A percentile compares a stretch with the other conserved stretches of the same genome.
phyloP scores from a whole-genome alignment of 2,329 filamentous ascomycete species.

The Hirsutella minnesotensis region DNA sequence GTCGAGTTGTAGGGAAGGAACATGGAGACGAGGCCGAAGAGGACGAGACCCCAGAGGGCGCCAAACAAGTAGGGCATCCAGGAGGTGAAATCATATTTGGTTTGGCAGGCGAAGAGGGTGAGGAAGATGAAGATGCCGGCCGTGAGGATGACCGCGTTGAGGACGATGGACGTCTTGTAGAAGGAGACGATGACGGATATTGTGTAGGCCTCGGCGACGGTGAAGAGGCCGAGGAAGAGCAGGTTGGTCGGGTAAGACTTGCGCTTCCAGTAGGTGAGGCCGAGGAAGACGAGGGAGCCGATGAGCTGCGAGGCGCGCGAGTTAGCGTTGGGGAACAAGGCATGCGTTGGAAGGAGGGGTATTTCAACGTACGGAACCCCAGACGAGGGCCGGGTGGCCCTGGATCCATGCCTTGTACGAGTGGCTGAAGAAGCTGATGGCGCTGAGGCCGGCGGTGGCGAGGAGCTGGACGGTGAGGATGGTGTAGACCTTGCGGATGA shows the following conservation, averaged over 20 bases:
- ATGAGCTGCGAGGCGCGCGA: constrained; percentile 40
- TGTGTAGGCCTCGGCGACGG: constrained; percentile 82
- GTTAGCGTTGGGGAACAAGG: no score
- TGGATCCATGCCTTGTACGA: constrained; percentile 83
- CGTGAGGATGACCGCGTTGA: constrained; percentile 84
- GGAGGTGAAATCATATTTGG: constrained; percentile 93
- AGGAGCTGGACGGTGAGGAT: constrained; percentile 94
- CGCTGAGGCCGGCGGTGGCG: constrained; percentile 68
- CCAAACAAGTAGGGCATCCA: constrained; percentile 97
- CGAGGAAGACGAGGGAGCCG: constrained; percentile 72
- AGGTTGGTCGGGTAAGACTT: constrained; percentile 93
- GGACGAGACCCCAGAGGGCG: constrained; percentile 74
- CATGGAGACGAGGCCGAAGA: constrained; percentile 85
- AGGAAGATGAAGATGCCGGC: constrained; percentile 70
- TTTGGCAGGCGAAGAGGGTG: constrained; percentile 87
- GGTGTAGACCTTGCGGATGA: constrained; percentile 93
- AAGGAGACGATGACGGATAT: constrained; percentile 89
- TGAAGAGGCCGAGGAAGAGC: constrained; percentile 83
- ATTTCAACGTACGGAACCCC: constrained; percentile 51
- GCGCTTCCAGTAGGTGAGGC: constrained; percentile 88
- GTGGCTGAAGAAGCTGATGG: constrained; percentile 72
- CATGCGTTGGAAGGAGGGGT: background rate
- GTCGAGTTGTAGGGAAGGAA: constrained; percentile 82
- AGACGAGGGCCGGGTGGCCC: constrained; percentile 70
- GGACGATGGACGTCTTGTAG: constrained; percentile 71